Percentiles rank a stretch among this genome's conserved stretches.
Conservation (phyloP, 805 yeast genomes). For the Suhomyces prunicola region DNA sequence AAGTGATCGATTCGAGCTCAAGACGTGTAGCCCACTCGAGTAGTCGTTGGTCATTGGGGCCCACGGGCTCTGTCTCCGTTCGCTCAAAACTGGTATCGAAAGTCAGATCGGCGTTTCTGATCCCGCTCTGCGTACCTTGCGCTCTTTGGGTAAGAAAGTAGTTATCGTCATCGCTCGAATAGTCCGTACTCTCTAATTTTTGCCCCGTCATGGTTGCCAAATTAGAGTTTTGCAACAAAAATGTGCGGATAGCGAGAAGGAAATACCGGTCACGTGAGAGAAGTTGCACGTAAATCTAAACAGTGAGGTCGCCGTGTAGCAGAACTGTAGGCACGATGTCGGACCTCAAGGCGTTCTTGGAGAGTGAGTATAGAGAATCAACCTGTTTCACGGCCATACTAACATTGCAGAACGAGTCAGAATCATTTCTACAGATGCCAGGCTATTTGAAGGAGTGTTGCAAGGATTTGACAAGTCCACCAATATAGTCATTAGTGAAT, state of each 20-base stretch:
- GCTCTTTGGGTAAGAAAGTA: slow-evolving; percentile 6
- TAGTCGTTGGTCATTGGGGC: slow-evolving; percentile 5
- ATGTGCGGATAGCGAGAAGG: neutral
- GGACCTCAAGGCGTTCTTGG: slow-evolving; percentile 11
- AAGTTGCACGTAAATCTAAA: neutral
- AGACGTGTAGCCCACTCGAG: slow-evolving; percentile 29
- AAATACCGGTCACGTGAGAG: neutral
- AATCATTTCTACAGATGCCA: slow-evolving; percentile 56
- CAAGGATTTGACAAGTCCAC: slow-evolving; percentile 65
- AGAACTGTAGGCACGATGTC: slow-evolving; percentile 8
- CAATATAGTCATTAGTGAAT: slow-evolving; percentile 52
- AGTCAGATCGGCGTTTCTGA: neutral
- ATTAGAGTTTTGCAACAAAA: neutral
- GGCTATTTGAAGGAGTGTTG: slow-evolving; percentile 43
- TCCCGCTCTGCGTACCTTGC: neutral
- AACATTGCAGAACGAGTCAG: slow-evolving; percentile 45
- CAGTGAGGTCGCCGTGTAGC: neutral
- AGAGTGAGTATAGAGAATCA: slow-evolving; percentile 9
- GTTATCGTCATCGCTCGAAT: slow-evolving; percentile 19
- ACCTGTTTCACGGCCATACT: slow-evolving; percentile 7
- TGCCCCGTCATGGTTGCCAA: neutral
- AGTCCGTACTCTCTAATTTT: slow-evolving; percentile 10
- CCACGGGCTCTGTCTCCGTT: neutral
- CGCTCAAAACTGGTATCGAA: neutral
- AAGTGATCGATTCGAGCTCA: slow-evolving; percentile 27